Evolutionary conservation across 2,329 filamentous ascomycete genomes (phyloP).

Genomic region (Penicillium sp.): DNA sequence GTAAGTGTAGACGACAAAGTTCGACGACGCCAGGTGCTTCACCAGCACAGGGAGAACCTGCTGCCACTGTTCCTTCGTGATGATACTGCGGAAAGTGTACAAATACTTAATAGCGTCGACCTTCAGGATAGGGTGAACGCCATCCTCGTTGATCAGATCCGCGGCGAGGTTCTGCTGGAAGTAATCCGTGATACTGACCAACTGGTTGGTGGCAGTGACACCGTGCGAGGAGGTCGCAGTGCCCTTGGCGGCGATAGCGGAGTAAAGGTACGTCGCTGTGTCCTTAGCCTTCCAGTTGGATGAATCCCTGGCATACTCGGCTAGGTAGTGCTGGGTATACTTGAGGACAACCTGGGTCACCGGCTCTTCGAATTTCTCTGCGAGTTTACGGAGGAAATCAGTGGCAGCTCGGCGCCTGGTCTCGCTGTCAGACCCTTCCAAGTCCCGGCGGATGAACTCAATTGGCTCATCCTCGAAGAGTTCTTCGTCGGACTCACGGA

Average conservation of each 20-base stretch:
- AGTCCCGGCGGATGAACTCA: conserved; percentile 91
- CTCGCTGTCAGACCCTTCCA: conserved; percentile 95
- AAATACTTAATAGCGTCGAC: conserved; percentile 98
- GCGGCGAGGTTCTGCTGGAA: conserved; percentile 89
- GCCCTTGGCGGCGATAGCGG: conserved; percentile 90
- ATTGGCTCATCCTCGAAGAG: conserved; percentile 98
- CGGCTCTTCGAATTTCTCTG: conserved; percentile 80
- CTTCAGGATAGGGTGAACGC: conserved; percentile 80
- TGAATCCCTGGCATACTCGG: conserved; percentile 66
- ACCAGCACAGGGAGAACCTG: conserved; percentile 86
- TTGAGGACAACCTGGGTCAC: conserved; percentile 85
- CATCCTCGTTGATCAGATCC: conserved; percentile 73
- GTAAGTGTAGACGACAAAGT: conserved; percentile 98
- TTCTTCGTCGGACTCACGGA: conserved; percentile 91
- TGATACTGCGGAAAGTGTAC: conserved; percentile 92
- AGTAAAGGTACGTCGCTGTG: conserved; percentile 94
- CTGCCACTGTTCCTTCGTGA: conserved; percentile 89
- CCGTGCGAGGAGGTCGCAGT: conserved; percentile 82
- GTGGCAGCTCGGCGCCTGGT: conserved; percentile 89
- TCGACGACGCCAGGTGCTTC: conserved; percentile 81
- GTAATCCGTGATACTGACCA: conserved; percentile 88
- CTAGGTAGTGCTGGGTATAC: conserved; percentile 83
- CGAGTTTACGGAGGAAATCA: conserved; percentile 85
- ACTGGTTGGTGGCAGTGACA: conserved; percentile 83
- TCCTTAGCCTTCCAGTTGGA: conserved; percentile 96